phyloP scores from a whole-genome alignment of 176 grass and related monocot genomes.

The Ananas comosus region DNA sequence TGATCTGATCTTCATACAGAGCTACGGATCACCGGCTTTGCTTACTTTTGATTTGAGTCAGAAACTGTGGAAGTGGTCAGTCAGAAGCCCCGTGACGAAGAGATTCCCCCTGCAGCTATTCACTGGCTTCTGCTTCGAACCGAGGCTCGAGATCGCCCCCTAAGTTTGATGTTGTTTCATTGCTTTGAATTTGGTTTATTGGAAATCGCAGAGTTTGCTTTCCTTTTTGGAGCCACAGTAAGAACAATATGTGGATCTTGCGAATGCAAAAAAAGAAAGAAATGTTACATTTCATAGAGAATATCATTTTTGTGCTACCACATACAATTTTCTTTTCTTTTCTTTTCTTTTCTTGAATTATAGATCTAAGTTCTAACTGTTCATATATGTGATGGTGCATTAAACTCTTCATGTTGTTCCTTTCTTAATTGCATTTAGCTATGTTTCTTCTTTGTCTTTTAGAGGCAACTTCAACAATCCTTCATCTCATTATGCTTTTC shows the following conservation, averaged over 20 bases:
- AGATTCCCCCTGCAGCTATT: conserved; percentile 88
- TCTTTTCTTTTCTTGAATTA: neutral
- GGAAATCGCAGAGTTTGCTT: neutral
- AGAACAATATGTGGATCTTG: neutral
- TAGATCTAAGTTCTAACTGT: no score
- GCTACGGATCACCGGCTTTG: conserved; percentile 70
- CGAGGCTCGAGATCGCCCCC: conserved; percentile 62
- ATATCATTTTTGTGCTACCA: neutral
- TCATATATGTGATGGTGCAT: no score
- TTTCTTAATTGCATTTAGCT: no score
- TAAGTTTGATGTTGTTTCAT: conserved; percentile 26
- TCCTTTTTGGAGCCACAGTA: neutral
- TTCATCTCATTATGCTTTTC: no score
- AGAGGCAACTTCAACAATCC: no score
- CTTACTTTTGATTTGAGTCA: conserved; percentile 67
- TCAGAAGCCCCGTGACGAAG: conserved; percentile 76
- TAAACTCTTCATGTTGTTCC: no score
- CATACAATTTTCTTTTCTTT: neutral
- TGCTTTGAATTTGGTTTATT: neutral
- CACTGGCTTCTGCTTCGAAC: conserved; percentile 79
- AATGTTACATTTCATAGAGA: neutral
- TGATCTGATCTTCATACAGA: conserved; percentile 82
- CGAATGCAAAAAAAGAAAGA: neutral
- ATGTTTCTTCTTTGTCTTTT: no score
- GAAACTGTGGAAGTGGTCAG: conserved; percentile 82